These are phyloP conservation scores for Diaporthe vexans DNA, from an alignment of 2,329 filamentous ascomycete genomes.

Conservation along the genomic window DNA sequence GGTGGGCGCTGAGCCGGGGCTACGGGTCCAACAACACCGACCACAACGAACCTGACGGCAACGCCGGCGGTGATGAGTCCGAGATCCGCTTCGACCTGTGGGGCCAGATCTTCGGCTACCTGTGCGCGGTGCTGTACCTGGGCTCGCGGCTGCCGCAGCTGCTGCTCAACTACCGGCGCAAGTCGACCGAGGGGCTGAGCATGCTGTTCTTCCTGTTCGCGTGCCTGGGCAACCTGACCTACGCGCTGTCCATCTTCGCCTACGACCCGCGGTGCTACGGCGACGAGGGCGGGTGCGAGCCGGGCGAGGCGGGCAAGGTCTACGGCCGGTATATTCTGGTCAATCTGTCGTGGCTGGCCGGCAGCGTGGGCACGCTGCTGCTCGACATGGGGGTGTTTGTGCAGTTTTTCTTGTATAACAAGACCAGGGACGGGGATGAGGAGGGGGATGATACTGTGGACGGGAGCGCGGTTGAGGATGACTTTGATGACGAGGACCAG, in stretches of 20 bases:
- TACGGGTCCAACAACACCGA: constrained; percentile 62
- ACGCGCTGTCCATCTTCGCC: constrained; percentile 91
- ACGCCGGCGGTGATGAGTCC: constrained; percentile 48
- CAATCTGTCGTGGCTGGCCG: constrained; percentile 91
- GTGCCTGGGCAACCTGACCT: constrained; percentile 94
- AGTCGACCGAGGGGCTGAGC: constrained; percentile 92
- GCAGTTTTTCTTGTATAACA: constrained; percentile 90
- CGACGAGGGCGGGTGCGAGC: constrained; percentile 64
- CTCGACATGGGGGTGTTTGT: constrained; percentile 89
- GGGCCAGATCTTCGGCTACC: constrained; percentile 93
- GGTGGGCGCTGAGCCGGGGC: constrained; percentile 82
- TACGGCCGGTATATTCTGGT: constrained; percentile 90
- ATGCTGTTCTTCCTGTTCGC: constrained; percentile 98
- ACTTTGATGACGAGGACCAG: constrained; percentile 48
- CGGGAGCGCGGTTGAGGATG: constrained; percentile 47
- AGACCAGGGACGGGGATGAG: constrained; percentile 54
- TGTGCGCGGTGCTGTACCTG: constrained; percentile 91
- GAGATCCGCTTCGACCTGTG: constrained; percentile 76
- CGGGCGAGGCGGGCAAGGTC: constrained; percentile 74
- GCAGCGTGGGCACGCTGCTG: constrained; percentile 88
- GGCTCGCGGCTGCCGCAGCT: constrained; percentile 92
- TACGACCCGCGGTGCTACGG: constrained; percentile 81
- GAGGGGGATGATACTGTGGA: constrained; percentile 43
- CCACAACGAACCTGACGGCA: constrained; percentile 48
- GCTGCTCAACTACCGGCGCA: constrained; percentile 90